Conservation (phyloP, 371 early-diverging fungal species). For the Coemansia sp. region DNA sequence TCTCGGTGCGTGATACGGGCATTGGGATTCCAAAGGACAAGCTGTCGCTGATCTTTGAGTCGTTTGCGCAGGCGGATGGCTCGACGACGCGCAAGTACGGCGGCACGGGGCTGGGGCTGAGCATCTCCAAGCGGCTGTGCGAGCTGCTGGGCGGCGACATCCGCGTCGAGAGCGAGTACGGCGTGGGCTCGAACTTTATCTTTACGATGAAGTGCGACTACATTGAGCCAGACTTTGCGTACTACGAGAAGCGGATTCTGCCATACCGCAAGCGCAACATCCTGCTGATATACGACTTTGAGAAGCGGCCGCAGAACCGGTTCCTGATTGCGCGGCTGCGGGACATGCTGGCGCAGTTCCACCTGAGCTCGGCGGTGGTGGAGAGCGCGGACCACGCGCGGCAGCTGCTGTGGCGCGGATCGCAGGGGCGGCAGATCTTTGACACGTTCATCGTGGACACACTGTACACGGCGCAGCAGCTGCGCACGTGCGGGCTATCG, state of each 20-base stretch:
- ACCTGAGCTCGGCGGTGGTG: slow-evolving; percentile 36
- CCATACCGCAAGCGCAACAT: slow-evolving; percentile 43
- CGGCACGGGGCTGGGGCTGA: slow-evolving; percentile 83
- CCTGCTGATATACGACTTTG: slow-evolving; percentile 33
- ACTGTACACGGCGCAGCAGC: slow-evolving; percentile 21
- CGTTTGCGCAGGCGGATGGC: slow-evolving; percentile 80
- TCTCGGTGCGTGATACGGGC: slow-evolving; percentile 80
- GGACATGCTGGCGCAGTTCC: slow-evolving; percentile 31
- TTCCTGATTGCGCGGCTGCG: slow-evolving; percentile 15
- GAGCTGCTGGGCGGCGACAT: slow-evolving; percentile 78
- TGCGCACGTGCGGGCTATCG: slow-evolving; percentile 30
- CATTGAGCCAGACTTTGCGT: slow-evolving; percentile 24
- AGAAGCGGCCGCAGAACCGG: slow-evolving; percentile 18
- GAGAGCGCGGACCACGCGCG: slow-evolving; percentile 21
- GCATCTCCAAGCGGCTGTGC: slow-evolving; percentile 73
- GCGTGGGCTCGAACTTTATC: slow-evolving; percentile 71
- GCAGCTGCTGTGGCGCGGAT: slow-evolving; percentile 32
- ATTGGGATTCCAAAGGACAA: slow-evolving; percentile 82
- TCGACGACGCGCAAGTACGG: slow-evolving; percentile 81
- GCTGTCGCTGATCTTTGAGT: slow-evolving; percentile 72
- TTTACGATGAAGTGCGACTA: slow-evolving; percentile 60
- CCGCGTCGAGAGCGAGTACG: slow-evolving; percentile 68
- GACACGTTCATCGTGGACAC: slow-evolving; percentile 44
- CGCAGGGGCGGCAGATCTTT: slow-evolving; percentile 33
- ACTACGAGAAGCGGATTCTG: slow-evolving; percentile 39